Evolutionary conservation across 2,329 filamentous ascomycete species (phyloP), one percentile per base, ranked within the genome.

Genomic region (Aureobasidium namibiae): DNA sequence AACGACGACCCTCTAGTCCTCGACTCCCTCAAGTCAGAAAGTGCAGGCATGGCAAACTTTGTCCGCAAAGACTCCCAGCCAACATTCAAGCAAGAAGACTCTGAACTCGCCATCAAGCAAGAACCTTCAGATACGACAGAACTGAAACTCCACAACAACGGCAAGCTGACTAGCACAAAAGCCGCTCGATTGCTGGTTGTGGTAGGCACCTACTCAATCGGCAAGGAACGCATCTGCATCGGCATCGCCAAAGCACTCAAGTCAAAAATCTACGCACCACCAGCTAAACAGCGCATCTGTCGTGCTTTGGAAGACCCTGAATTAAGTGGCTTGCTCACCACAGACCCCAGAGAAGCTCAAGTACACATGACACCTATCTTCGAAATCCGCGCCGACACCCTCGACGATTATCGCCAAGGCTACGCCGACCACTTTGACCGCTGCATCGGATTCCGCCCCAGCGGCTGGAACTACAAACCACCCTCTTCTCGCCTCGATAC

Each of bases 351-450:
- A 23, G 89, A 90, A 66, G 94, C 94, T 0, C 92, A 97, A 72
- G 91, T 99, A 0, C 94, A 99, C 74, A 96, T 99, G 92, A 95
- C 96, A 66, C 91, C 89, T 67, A 80, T 99, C 10, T 94, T 94
- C 80, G 92, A 97, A 72, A 91, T 99, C 65, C 86, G 91, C 26
- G 86, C 91, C 34, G 92, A 96, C 65, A 96, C 92, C 0, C 80
- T 99, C 1, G 85, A 90, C 64, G 92, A 96, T 62, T 99, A 99
- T 67, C 82, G 97, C 6, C 83, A 87, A 66, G 80, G 82, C 36
- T 89, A 90, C 75, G 88, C 87, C 63, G 86, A 88, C 7, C 85
- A 90, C 65, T 99, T 97, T 71, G 85, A 85, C 14, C 87, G 89
- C 56, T 85, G 96, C 46, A 88, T 97, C 18, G 94, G 92, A 4